Base-by-base conservation (phyloP, 345 rosid species). In the Populus simonii region DNA sequence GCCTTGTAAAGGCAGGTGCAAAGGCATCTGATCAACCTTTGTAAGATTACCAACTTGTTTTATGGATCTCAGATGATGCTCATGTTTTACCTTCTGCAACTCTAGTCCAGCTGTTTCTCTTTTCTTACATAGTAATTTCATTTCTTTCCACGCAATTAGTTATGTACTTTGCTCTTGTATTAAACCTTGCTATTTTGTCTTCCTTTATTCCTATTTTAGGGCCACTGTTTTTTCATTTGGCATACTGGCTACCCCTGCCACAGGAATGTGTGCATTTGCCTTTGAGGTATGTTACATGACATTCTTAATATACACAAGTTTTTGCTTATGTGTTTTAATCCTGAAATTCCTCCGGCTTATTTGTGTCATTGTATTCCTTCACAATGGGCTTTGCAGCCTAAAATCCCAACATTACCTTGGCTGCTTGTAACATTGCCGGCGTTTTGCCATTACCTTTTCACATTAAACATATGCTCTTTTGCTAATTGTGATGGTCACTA, bases 1-100 rank as follows among this genome's bases (percentile, higher is more conserved):
- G 92, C 86, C 87, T 93, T 45, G 88, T 90, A 76, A 90, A 84
- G 80, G 91, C 97, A 78, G 94, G 90, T 70, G 94, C 97, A 77
- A 91, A 86, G 87, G 93, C 96, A 68, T 88, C 92, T 17, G 96
- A 89, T 83, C 97, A 91, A 81, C 95, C 98, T 75, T 76, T 93
- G 98, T 94, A 87, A 89, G 96, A 74, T 82, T 79, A 70, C 43
- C 31, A 39, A 63, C 70, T 72, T 59, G 68, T 71, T 41, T 68
- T 69, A 66, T 31, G 66, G 23, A 36, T 51, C 62, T 41, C 45
- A 41, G 51, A 15, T 13, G 51, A 65, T 65, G 23, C 66, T 47
- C 27, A 63, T 62, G 25, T 69, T 33, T 25, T 25, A 16, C 36
- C 36, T 41, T 70, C 71, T 66, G 47, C 55, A 35, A 8, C 66